These are phyloP conservation scores for Corymbia maculata DNA, from an alignment of 345 rosid species.

Conservation along the genomic window DNA sequence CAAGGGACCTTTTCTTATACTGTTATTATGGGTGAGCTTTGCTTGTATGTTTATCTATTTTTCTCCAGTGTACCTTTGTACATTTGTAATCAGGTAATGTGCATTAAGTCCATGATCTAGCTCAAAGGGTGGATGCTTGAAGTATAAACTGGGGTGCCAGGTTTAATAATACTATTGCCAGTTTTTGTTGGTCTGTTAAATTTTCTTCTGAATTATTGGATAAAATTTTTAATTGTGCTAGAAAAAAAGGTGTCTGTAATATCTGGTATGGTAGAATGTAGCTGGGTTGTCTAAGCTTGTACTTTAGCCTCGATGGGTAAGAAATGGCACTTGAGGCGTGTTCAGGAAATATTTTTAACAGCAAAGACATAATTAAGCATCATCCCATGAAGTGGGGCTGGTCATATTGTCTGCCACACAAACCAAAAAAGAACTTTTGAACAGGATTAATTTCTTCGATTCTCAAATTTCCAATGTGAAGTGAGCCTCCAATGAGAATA, in stretches of 20 bases:
- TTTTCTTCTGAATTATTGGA: neutral
- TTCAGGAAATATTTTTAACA: neutral
- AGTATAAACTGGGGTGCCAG: neutral
- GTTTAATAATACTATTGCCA: neutral
- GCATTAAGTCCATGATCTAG: neutral
- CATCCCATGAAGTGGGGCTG: neutral
- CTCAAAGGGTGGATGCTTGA: neutral
- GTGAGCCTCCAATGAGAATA: neutral
- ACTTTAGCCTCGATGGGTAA: neutral
- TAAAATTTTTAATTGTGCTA: neutral
- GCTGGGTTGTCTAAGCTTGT: neutral
- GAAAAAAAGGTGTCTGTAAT: neutral
- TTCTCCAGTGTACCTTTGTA: neutral
- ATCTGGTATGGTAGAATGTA: neutral
- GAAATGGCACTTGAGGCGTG: neutral
- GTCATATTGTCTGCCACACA: neutral
- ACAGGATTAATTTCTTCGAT: neutral
- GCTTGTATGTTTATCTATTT: neutral
- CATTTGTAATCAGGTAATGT: neutral
- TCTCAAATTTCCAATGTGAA: neutral
- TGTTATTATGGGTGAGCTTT: slow-evolving; percentile 80
- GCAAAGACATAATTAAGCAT: neutral
- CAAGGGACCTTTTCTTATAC: slow-evolving; percentile 80
- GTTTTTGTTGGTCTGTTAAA: neutral
- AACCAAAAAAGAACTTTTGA: neutral